Evolutionary conservation across 495 filamentous ascomycete species (phyloP).

Genomic region (Annulohypoxylon nitens): DNA sequence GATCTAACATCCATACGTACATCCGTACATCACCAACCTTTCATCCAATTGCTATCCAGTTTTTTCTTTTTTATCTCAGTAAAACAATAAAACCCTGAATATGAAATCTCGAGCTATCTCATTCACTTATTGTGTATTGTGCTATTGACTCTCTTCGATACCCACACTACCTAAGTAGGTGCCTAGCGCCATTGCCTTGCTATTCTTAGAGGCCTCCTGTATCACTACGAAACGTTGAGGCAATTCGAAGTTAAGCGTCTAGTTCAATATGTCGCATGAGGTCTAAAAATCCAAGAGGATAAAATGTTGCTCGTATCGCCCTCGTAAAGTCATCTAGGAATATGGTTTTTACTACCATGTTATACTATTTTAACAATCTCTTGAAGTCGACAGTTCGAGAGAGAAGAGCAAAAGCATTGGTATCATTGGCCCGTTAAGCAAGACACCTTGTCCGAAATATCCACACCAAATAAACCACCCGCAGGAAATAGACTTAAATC

Average conservation of each 20-base stretch:
- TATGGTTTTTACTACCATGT: not conserved
- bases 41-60: not conserved
- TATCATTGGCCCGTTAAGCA: not conserved
- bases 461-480: not conserved
- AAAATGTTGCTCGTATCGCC: too few species aligned
- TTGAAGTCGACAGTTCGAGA: not conserved
- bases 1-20: constrained; percentile 20
- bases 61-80: not conserved
- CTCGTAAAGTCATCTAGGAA: too few species aligned
- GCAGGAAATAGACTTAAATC: not conserved
- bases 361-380: not conserved
- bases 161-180: too few species aligned
- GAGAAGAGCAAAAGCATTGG: not conserved
- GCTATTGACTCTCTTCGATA: not conserved
- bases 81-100: not conserved
- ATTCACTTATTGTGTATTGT: not conserved
- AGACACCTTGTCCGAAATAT: not conserved
- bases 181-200: not conserved
- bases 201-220: not conserved
- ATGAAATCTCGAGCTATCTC: not conserved
- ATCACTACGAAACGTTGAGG: not conserved
- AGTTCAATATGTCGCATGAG: too few species aligned
- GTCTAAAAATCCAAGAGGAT: too few species aligned
- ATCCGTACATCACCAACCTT: constrained; percentile 1
- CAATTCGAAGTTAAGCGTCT: too few species aligned